Evolutionary conservation across 176 grass and related monocot species (phyloP).

Genomic region (Phoenix roebelenii): DNA sequence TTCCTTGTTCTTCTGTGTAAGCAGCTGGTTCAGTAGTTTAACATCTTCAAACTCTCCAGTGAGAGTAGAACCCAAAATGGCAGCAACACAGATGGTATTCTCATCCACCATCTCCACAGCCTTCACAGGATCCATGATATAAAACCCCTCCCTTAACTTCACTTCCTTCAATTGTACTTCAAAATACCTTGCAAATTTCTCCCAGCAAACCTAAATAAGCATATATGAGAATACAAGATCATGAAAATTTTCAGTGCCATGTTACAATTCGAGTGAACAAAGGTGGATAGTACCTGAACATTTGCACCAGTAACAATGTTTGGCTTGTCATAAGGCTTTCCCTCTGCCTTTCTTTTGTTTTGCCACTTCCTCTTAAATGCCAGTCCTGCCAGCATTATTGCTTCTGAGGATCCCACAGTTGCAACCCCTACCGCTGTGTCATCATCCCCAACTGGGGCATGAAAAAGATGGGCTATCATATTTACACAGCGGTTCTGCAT

Average conservation of each 20-base stretch:
- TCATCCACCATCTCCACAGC: constrained; percentile 83
- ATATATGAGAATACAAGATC: background rate
- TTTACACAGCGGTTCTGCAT: constrained; percentile 77
- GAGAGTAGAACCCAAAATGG: constrained; percentile 75
- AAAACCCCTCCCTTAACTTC: constrained; percentile 61
- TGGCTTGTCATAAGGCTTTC: constrained; percentile 64
- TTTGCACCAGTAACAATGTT: constrained; percentile 90
- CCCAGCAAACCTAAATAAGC: constrained; percentile 58
- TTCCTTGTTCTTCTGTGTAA: constrained; percentile 60
- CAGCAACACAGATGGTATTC: constrained; percentile 73
- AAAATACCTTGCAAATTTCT: constrained; percentile 78
- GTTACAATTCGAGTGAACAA: too few species aligned
- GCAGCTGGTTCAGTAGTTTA: constrained; percentile 44
- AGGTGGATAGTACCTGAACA: constrained; percentile 46
- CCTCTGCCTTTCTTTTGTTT: constrained; percentile 58
- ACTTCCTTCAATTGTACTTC: constrained; percentile 80
- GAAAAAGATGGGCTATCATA: constrained; percentile 77
- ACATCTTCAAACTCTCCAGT: constrained; percentile 80
- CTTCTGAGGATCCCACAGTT: constrained; percentile 70
- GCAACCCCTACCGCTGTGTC: constrained; percentile 56
- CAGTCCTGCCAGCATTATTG: constrained; percentile 73
- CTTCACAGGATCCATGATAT: constrained; percentile 75
- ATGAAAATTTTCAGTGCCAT: too few species aligned
- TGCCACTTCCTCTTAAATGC: constrained; percentile 89
- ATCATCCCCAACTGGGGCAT: constrained; percentile 44